Evolutionary conservation across 192 early-diverging fungal species (phyloP), one percentile per base, ranked within the genome.

Genomic region (Podila epigama): DNA sequence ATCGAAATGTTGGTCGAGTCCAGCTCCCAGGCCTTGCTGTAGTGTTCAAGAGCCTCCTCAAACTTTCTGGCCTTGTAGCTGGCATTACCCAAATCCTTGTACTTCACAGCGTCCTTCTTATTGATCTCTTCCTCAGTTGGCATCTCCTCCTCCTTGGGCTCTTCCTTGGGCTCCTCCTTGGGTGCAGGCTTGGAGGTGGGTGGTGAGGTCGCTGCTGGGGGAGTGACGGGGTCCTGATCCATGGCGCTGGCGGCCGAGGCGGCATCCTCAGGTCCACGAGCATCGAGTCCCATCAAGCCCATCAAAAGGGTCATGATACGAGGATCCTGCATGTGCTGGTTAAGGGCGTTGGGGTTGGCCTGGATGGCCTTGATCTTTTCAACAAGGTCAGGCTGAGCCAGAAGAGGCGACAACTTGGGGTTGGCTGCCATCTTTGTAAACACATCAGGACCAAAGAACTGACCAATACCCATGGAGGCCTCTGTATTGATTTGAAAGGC

Each of bases 41-140:
- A 99, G 83, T 96, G 91, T 56, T 84, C 82, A 50, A 99, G 73
- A 7, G 97, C 97, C 58, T 89, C 86, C 12, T 93, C 92, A 83
- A 99, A 98, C 51, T 93, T 66, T 58, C 94, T 88, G 70, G 93
- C 90, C 85, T 99, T 99, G 87, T 99, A 99, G 36, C 89, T 86
- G 22, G 82, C 83, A 75, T 97, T 98, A 33, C 96, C 97, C 59
- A 89, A 78, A 56, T 93, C 90, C 88, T 99, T 99, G 77, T 89
- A 90, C 58, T 85, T 77, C 59, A 81, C 81, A 29, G 86, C 93
- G 81, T 92, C 89, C 28, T 84, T 79, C 79, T 94, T 94, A 25
- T 79, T 82, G 41, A 70, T 7, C 37, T 82, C 85, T 51, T 94
- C 93, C 64, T 91, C 89, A 41, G 67, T 66, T 20, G 84, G 84